A percentile compares a stretch with the other conserved stretches of the same genome.
Conservation (phyloP, 108 stramenopile species). For the Halocafeteria seosinensis region DNA sequence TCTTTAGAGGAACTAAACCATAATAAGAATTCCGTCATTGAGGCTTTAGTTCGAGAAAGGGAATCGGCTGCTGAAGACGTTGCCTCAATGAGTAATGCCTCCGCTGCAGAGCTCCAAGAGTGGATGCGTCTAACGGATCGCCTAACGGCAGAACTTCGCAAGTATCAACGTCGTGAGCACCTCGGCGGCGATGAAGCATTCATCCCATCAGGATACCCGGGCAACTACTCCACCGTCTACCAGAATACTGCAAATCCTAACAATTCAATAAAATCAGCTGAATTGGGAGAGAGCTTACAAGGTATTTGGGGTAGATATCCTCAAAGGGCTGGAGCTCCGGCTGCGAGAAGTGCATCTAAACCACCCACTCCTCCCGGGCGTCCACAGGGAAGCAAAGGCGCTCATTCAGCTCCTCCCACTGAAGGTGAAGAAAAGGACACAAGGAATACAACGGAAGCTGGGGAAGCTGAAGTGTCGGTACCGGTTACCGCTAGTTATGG, state of each 20-base stretch:
- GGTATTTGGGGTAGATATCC: too few species aligned
- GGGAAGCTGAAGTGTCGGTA: too few species aligned
- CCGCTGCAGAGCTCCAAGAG: not conserved
- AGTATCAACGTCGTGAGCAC: not conserved
- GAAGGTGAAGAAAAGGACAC: too few species aligned
- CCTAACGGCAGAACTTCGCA: slow-evolving; percentile 5
- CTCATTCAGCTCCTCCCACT: too few species aligned
- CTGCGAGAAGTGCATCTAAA: too few species aligned
- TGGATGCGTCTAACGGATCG: not conserved
- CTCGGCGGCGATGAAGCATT: not conserved
- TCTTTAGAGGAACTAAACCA: not conserved
- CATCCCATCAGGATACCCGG: not conserved
- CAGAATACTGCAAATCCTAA: not conserved
- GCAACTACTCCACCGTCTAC: not conserved
- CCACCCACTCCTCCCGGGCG: too few species aligned
- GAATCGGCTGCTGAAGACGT: not conserved
- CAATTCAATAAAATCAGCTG: not conserved
- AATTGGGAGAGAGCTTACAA: not conserved
- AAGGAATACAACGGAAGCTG: too few species aligned
- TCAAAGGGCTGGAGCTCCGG: too few species aligned
- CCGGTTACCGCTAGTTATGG: too few species aligned
- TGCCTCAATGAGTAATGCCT: not conserved
- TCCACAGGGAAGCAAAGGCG: too few species aligned
- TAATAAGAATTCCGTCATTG: not conserved
- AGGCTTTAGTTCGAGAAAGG: not conserved